phyloP scores from a whole-genome alignment of 106 monocot species.

The Allium cepa region DNA sequence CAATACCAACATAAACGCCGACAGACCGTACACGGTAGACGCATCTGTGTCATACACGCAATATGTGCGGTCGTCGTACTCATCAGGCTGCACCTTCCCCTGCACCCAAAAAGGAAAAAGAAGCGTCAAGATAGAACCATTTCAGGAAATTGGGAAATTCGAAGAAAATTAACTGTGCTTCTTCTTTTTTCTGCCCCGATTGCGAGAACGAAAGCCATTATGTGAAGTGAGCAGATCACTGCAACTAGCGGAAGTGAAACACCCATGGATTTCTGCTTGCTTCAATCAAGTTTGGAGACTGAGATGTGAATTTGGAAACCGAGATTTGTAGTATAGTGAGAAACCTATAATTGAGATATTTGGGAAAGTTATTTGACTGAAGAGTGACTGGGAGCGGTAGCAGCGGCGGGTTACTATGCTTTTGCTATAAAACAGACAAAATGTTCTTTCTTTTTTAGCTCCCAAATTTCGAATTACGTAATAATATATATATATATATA shows the following conservation, averaged over 20 bases:
- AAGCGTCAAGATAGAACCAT: neutral
- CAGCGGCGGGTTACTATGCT: too few relatives aligned
- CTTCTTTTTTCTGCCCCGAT: constrained; percentile 81
- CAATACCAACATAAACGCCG: constrained; percentile 69
- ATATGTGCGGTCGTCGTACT: constrained; percentile 84
- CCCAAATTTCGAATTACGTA: too few relatives aligned
- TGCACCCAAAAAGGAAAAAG: constrained; percentile 6
- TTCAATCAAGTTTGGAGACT: neutral
- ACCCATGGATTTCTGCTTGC: constrained; percentile 24
- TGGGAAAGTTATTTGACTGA: too few relatives aligned
- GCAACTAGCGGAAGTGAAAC: constrained; percentile 37
- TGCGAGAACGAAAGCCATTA: constrained; percentile 91
- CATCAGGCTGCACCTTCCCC: constrained; percentile 87
- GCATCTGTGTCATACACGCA: constrained; percentile 83
- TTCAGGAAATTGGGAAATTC: neutral
- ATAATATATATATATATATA: too few relatives aligned
- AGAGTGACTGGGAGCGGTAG: too few relatives aligned
- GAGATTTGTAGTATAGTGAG: neutral
- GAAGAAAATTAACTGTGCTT: constrained; percentile 45
- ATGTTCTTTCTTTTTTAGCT: too few relatives aligned
- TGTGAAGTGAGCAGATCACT: constrained; percentile 41
- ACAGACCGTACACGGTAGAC: constrained; percentile 77
- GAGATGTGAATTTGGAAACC: neutral
- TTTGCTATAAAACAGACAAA: too few relatives aligned
- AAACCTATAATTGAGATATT: too few relatives aligned